Conservation (phyloP, 148 eudicot genomes). For the Fallopia convolvulus region DNA sequence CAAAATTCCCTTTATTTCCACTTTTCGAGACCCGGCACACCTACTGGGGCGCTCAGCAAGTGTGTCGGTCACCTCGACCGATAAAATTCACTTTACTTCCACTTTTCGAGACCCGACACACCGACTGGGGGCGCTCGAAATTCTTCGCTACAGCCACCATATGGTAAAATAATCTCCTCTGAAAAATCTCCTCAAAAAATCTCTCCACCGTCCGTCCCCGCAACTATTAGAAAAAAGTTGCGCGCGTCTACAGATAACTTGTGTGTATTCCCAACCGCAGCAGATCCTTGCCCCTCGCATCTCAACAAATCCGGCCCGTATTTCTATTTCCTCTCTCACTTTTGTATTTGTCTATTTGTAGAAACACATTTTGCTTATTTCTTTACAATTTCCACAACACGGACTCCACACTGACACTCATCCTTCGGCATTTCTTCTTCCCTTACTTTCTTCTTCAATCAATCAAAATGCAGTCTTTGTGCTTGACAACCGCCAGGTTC, state of each 20-base stretch:
- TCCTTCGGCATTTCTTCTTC: not conserved
- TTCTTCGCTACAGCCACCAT: no score
- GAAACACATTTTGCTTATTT: not conserved
- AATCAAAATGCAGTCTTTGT: not conserved
- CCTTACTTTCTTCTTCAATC: not conserved
- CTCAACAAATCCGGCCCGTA: not conserved
- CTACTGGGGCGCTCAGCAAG: no score
- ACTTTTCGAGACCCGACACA: no score
- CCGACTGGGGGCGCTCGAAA: no score
- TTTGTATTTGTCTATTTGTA: not conserved
- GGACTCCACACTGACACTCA: not conserved
- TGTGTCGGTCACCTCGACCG: no score
- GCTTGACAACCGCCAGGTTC: not conserved
- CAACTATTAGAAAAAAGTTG: not conserved
- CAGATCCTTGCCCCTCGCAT: not conserved
- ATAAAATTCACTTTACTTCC: no score
- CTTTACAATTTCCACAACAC: not conserved
- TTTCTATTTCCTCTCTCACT: not conserved
- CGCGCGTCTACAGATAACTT: conserved; percentile 1
- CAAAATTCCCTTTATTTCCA: no score
- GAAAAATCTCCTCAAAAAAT: no score
- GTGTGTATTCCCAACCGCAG: not conserved
- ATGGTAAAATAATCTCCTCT: no score
- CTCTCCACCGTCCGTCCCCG: not conserved
- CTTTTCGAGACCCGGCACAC: no score